Percentiles rank a stretch among this genome's conserved stretches.
Evolutionary conservation across 306 rosid genomes (phyloP).

Genomic region (Clitoria ternatea): DNA sequence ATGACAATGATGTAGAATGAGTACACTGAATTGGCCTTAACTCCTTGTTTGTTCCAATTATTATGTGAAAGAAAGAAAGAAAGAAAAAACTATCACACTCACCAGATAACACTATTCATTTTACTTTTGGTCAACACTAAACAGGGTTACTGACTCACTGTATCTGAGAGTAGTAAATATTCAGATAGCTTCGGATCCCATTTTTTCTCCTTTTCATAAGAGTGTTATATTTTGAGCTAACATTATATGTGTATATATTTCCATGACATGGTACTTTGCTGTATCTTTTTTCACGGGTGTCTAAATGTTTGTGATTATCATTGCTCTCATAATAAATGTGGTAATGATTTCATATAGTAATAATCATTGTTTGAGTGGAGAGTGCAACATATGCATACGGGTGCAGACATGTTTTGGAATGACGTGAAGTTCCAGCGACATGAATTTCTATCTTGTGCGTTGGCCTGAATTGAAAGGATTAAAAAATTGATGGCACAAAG

Average conservation of each 20-base stretch:
- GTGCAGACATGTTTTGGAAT: conserved; percentile 33
- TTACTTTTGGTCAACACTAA: background rate
- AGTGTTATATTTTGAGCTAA: background rate
- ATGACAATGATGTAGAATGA: conserved; percentile 30
- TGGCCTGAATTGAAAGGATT: conserved; percentile 16
- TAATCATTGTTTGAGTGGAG: conserved; percentile 6
- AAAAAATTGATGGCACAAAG: background rate
- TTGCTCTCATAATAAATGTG: background rate
- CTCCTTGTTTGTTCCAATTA: background rate
- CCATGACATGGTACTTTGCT: conserved; percentile 1
- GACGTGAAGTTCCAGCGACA: conserved; percentile 39
- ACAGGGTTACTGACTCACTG: background rate
- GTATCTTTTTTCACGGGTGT: conserved; percentile 23
- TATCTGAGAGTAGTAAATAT: background rate
- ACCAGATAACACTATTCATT: background rate
- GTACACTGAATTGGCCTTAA: conserved; percentile 12
- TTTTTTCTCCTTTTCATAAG: background rate
- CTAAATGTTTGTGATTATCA: conserved; percentile 27
- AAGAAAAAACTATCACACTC: background rate
- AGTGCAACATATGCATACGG: background rate
- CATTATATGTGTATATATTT: background rate
- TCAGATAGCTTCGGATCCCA: background rate
- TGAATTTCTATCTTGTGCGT: conserved; percentile 25
- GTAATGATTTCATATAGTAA: conserved; percentile 2
- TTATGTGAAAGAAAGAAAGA: background rate